A percentile compares a stretch with the other conserved stretches of the same genome.
These are phyloP conservation scores for Pichia sp. DNA, from an alignment of 1,139 yeast species.

Conservation along the genomic window DNA sequence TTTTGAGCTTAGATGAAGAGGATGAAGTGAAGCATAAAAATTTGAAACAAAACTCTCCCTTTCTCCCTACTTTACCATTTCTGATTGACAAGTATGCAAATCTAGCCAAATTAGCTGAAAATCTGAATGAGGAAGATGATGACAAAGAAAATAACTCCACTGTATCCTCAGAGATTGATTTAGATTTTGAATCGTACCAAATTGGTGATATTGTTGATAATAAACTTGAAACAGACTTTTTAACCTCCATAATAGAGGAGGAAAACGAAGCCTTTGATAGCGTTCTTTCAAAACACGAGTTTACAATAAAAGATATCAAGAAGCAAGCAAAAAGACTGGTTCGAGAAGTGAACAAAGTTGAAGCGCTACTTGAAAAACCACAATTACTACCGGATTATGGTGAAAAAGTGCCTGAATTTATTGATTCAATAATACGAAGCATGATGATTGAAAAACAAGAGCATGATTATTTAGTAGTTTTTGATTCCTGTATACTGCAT, in stretches of 20 bases:
- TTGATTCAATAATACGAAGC: conserved; percentile 23
- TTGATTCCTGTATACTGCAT: background rate
- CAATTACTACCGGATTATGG: conserved; percentile 38
- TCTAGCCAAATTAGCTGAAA: conserved; percentile 49
- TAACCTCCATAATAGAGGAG: conserved; percentile 29
- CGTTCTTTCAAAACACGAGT: conserved; percentile 13
- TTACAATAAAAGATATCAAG: conserved; percentile 41
- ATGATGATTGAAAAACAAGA: background rate
- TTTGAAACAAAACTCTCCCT: background rate
- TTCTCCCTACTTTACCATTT: conserved; percentile 61
- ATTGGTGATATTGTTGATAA: conserved; percentile 40
- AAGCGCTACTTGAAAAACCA: conserved; percentile 31
- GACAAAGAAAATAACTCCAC: background rate
- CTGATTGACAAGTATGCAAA: conserved; percentile 60
- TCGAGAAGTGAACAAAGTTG: conserved; percentile 33
- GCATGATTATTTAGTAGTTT: background rate
- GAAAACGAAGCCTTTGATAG: conserved; percentile 24
- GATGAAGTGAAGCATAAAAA: conserved; percentile 19
- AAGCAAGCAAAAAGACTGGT: conserved; percentile 38
- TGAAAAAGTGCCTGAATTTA: conserved; percentile 33
- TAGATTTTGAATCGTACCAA: conserved; percentile 18
- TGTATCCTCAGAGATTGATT: background rate
- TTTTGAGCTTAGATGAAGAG: conserved; percentile 38
- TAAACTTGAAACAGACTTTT: conserved; percentile 33
- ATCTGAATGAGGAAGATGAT: conserved; percentile 16